phyloP scores from a whole-genome alignment of 805 yeast species.

The Ogataea salicorniae region DNA sequence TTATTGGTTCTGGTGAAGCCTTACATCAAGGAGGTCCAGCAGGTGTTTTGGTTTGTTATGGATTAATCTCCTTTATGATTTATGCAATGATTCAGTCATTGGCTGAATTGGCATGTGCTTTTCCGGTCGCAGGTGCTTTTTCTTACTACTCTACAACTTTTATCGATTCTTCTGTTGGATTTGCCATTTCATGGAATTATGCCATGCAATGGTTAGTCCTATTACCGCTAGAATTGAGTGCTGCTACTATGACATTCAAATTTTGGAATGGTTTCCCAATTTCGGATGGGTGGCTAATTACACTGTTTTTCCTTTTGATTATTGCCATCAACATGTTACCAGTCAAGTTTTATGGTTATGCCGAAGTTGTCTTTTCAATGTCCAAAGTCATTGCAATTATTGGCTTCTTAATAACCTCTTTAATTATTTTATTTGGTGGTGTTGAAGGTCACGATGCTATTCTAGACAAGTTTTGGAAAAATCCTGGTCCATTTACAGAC shows the following conservation, averaged over 20 bases:
- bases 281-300: conserved; percentile 46
- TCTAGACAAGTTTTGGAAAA: conserved; percentile 41
- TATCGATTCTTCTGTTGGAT: conserved; percentile 57
- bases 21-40: conserved; percentile 61
- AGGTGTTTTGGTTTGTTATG: conserved; percentile 52
- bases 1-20: conserved; percentile 61
- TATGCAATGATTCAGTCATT: conserved; percentile 56
- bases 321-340: conserved; percentile 48
- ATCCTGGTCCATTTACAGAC: conserved; percentile 38
- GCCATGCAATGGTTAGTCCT: conserved; percentile 48
- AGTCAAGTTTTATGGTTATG: conserved; percentile 50
- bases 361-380: conserved; percentile 46
- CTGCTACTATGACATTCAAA: conserved; percentile 49
- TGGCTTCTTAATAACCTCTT: conserved; percentile 51
- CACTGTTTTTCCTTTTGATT: conserved; percentile 45
- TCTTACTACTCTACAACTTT: conserved; percentile 57
- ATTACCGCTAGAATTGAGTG: conserved; percentile 47
- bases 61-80: conserved; percentile 49
- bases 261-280: conserved; percentile 41
- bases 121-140: conserved; percentile 62
- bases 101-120: conserved; percentile 56
- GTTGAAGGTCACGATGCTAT: conserved; percentile 39
- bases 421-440: conserved; percentile 44
- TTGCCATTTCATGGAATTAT: conserved; percentile 57
- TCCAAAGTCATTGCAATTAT: conserved; percentile 45